These are phyloP conservation scores for Russula sp. DNA, from an alignment of 768 basidiomycete species.

Conservation along the genomic window DNA sequence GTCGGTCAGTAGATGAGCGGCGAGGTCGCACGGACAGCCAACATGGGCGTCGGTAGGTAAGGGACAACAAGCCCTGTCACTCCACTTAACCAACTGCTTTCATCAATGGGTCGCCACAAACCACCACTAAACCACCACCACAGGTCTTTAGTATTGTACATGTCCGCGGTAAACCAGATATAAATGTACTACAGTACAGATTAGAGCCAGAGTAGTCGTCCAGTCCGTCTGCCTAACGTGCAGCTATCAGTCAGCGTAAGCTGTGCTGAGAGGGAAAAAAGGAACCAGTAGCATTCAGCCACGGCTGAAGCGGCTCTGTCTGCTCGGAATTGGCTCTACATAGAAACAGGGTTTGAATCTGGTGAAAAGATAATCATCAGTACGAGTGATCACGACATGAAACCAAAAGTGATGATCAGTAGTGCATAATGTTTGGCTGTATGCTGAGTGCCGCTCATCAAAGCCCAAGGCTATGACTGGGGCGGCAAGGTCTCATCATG, in stretches of 20 bases:
- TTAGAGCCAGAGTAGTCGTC: background rate
- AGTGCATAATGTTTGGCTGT: constrained; percentile 25
- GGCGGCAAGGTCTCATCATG: constrained; percentile 24
- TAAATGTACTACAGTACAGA: constrained; percentile 11
- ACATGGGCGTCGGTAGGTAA: constrained; percentile 13
- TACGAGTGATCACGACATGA: background rate
- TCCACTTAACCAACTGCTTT: background rate
- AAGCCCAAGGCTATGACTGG: constrained; percentile 25
- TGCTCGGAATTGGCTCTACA: background rate
- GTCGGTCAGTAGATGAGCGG: constrained; percentile 15
- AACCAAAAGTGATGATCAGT: constrained; percentile 15
- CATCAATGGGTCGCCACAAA: background rate
- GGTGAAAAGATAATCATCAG: constrained; percentile 5
- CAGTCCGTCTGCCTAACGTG: background rate
- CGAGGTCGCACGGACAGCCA: constrained; percentile 7
- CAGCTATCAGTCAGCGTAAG: background rate
- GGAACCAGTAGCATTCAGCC: constrained; percentile 1
- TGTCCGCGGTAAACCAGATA: constrained; percentile 1
- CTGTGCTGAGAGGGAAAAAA: background rate
- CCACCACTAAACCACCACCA: background rate
- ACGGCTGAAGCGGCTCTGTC: background rate
- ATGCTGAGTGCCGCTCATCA: constrained; percentile 25
- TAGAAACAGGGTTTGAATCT: background rate
- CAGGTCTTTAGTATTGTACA: constrained; percentile 13
- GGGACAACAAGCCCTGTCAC: background rate